Conservation (phyloP, 2,329 filamentous ascomycete species). For the Colletotrichum limetticola region DNA sequence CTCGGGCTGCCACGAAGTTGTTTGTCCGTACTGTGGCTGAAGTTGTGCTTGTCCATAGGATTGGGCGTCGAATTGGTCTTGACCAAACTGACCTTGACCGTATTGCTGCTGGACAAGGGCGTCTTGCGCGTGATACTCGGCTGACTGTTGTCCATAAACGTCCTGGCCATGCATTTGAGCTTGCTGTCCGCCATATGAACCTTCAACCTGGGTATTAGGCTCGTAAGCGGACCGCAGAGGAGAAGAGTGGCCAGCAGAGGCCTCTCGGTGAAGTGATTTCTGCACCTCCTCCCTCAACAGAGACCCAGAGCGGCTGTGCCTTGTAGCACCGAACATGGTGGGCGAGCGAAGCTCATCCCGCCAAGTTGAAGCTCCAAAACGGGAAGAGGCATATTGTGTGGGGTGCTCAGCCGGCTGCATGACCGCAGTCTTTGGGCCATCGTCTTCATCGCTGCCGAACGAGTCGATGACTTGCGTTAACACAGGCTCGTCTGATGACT, state of each 20-base stretch:
- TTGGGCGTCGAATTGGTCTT: not conserved
- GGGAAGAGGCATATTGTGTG: conserved; percentile 22
- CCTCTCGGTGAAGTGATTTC: not conserved
- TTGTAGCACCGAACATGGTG: conserved; percentile 8
- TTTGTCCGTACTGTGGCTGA: not conserved
- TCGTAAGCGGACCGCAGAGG: not conserved
- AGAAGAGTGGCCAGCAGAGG: not conserved
- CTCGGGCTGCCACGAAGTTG: not conserved
- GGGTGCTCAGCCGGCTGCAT: conserved; percentile 6
- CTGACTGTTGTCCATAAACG: not conserved
- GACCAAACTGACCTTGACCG: not conserved
- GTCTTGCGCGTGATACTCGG: conserved; percentile 1
- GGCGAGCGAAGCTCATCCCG: conserved; percentile 29
- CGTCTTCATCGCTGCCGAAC: conserved; percentile 23
- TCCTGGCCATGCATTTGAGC: conserved; percentile 1
- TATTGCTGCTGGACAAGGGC: not conserved
- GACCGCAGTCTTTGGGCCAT: conserved; percentile 15
- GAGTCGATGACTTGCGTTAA: conserved; percentile 30
- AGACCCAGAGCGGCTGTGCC: conserved; percentile 26
- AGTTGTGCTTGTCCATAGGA: not conserved
- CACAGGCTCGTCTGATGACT: not conserved
- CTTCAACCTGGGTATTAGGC: not conserved
- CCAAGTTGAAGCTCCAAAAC: conserved; percentile 23
- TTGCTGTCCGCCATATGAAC: not conserved
- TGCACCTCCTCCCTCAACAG: conserved; percentile 11